Base-by-base conservation (phyloP, 352 stramenopile genomes). In the Globisporangium parvum region DNA sequence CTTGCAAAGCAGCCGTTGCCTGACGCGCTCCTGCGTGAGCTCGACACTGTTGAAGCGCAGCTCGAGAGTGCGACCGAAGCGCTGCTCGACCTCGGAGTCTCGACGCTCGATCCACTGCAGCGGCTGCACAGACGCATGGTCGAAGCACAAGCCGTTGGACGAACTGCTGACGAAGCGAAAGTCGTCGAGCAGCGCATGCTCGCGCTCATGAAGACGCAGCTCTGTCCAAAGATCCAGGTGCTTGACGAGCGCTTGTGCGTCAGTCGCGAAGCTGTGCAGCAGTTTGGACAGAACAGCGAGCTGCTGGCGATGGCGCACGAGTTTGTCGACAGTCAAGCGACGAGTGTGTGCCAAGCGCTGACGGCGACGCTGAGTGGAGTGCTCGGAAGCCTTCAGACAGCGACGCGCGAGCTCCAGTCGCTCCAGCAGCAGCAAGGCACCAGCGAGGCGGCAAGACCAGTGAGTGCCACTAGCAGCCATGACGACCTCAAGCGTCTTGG, bases 131-230 rank as follows among this genome's bases (percentile, higher is more conserved):
- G 70, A n/a, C 69, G 71, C 0, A 67, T 77, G 54, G 24, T 64
- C 5, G 65, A 73, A 0, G 78, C 81, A 1, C 73, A 80, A n/a
- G 58, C 53, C 0, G 66, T 51, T 5, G 75, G 73, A 0, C 72
- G 64, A 20, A 91, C 76, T n/a, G 78, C 81, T 6, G 81, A 91
- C 37, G 81, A 91, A 62, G 81, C 78, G 0, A 88, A 91, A 56
- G 66, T 86, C 28, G 65, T 88, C 3, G 81, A 89, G 52, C 66
- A 79, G 42, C 75, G 81, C 26, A 67, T 89, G 21, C 39, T 68
- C 8, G 66, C 59, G 6, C 39, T 71, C 2, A 60, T 75, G 11
- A 57, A 57, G 24, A 51, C 63, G 12, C 60, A 67, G 24, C 58
- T 77, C n/a, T 6, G 49, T 15, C 31, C 26, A n/a, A 47, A 60